phyloP scores from a whole-genome alignment of 2,329 filamentous ascomycete species.

The Sarocladium strictum region DNA sequence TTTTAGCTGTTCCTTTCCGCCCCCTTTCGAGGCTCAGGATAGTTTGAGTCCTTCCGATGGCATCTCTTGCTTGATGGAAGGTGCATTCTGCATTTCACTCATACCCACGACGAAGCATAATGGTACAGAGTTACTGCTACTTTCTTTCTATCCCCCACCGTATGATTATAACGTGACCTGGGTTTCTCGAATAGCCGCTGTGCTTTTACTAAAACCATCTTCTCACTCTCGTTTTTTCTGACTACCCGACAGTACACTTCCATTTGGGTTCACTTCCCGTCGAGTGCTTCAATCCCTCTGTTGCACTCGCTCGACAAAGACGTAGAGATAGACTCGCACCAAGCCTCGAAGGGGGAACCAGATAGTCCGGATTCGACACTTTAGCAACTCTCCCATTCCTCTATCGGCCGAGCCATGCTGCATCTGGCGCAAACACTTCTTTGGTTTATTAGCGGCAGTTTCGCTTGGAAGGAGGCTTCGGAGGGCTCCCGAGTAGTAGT shows the following conservation, averaged over 20 bases:
- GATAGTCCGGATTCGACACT: background rate
- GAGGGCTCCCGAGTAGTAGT: background rate
- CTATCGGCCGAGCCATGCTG: background rate
- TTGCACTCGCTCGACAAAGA: too few species aligned
- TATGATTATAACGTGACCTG: background rate
- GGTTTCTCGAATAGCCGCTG: too few species aligned
- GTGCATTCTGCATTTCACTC: background rate
- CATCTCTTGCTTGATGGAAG: background rate
- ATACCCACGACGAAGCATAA: slow-evolving; percentile 8
- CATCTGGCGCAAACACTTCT: background rate
- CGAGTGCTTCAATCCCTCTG: too few species aligned
- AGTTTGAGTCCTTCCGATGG: background rate
- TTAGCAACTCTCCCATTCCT: background rate
- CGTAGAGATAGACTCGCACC: too few species aligned
- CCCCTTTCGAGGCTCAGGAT: background rate
- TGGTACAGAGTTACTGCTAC: slow-evolving; percentile 7
- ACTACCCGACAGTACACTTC: too few species aligned
- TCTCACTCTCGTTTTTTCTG: background rate
- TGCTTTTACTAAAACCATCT: background rate
- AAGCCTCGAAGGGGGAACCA: too few species aligned
- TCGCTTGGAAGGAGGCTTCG: too few species aligned
- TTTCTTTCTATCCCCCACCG: background rate
- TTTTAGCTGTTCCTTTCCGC: slow-evolving; percentile 9
- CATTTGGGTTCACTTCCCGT: too few species aligned
- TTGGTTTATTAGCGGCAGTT: too few species aligned